Conservation (phyloP, 2,329 filamentous ascomycete genomes). For the Fragosphaeria purpurea region DNA sequence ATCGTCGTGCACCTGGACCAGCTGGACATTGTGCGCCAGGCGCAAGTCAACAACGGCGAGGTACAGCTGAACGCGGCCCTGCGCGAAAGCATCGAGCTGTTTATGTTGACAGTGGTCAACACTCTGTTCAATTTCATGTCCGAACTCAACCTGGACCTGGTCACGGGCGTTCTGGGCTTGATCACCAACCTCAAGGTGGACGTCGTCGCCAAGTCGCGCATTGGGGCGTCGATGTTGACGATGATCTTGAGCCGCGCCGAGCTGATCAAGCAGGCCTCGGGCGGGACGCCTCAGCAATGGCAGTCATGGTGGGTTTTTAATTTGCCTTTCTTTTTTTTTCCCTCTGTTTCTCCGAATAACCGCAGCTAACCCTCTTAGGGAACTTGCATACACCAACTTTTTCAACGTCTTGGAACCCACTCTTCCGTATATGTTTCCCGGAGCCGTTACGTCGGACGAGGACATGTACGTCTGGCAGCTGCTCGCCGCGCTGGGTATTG, state of each 20-base stretch:
- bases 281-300: constrained; percentile 62
- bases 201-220: constrained; percentile 72
- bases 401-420: constrained; percentile 82
- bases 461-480: constrained; percentile 99
- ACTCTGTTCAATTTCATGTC: constrained; percentile 83
- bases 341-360: background rate
- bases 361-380: constrained; percentile 37
- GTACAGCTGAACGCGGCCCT: constrained; percentile 65
- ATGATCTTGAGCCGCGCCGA: constrained; percentile 92
- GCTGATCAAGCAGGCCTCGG: constrained; percentile 74
- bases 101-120: constrained; percentile 79
- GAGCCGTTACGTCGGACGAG: constrained; percentile 78
- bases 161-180: constrained; percentile 79
- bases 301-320: constrained; percentile 59
- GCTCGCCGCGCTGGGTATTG: constrained; percentile 87
- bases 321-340: background rate
- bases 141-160: constrained; percentile 82
- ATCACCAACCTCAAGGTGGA: constrained; percentile 78
- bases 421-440: constrained; percentile 79
- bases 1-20: constrained; percentile 89
- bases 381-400: constrained; percentile 69
- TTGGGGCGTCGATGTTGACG: constrained; percentile 82
- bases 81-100: constrained; percentile 87
- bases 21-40: constrained; percentile 78
- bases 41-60: constrained; percentile 63